phyloP scores from a whole-genome alignment of 306 rosid genomes.

The Cercis canadensis region DNA sequence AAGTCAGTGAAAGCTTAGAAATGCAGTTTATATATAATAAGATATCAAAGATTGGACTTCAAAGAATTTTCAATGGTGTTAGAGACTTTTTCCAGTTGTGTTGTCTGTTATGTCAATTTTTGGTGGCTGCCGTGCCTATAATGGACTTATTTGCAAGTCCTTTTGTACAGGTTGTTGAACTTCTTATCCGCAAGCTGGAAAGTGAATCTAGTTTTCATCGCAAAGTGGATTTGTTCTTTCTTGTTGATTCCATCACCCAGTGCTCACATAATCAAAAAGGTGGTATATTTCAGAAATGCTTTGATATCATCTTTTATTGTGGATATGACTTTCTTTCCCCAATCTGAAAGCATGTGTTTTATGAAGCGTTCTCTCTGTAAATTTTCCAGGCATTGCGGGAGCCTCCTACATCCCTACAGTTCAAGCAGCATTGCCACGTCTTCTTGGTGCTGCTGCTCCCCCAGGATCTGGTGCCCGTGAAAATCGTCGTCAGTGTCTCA shows the following conservation, averaged over 20 bases:
- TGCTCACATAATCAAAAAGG: conserved; percentile 95
- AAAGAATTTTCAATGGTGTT: conserved; percentile 3
- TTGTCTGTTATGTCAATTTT: conserved; percentile 4
- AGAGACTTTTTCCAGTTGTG: conserved; percentile 19
- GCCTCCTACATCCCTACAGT: conserved; percentile 92
- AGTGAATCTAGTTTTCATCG: conserved; percentile 89
- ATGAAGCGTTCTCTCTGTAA: conserved; percentile 23
- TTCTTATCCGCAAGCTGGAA: conserved; percentile 94
- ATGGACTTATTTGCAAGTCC: conserved; percentile 36
- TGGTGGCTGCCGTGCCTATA: conserved; percentile 23
- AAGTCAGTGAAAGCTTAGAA: conserved; percentile 17
- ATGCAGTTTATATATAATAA: conserved; percentile 21
- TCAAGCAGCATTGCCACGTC: conserved; percentile 98
- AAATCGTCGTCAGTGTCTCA: conserved; percentile 98
- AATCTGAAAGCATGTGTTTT: conserved; percentile 16
- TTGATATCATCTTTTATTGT: conserved; percentile 19
- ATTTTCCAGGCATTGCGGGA: conserved; percentile 87
- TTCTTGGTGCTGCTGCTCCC: conserved; percentile 98
- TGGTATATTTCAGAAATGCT: conserved; percentile 23
- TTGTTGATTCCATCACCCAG: conserved; percentile 98
- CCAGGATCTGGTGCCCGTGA: conserved; percentile 90
- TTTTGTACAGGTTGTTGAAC: conserved; percentile 89
- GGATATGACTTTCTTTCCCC: not conserved
- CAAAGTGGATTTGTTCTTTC: conserved; percentile 94
- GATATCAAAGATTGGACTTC: conserved; percentile 20